Evolutionary conservation across 371 early-diverging fungal species (phyloP), one percentile per base, ranked within the genome.

Genomic region (Actinomucor elegans): DNA sequence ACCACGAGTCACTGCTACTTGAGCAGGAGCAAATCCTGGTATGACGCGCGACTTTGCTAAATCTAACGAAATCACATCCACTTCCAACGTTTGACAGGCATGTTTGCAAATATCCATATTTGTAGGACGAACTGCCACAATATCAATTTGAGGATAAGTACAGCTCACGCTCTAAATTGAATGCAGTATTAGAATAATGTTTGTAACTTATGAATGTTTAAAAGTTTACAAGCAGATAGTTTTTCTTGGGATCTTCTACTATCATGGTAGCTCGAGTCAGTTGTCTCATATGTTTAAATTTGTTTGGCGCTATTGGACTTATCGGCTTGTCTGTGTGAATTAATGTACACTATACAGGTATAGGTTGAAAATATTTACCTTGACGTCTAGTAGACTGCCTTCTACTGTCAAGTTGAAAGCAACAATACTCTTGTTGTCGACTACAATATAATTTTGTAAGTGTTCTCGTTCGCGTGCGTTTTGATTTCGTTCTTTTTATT

Each of bases 21-120:
- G 93, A 49, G 73, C 83, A 71, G 72, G 84, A 85, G 15, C 90
- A 85, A 61, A 96, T 59, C 46, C 91, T 69, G 59, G 83, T 49
- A 65, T 23, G 7, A 47, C 50, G n/a, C 42, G 58, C 18, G 59
- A 41, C 24, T 48, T 38, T 1, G 82, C 77, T 65, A 93, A 69
- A 67, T 96, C 95, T 18, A 97, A 63, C 9, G 94, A 86, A 26
- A 98, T 94, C 40, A 98, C 74, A 63, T 98, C 98, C 14, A 92
- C 75, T 17, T 93, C 93, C 37, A 86, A 77, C 15, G 81, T 76
- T 33, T 79, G 73, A 67, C 94, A 93, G 2, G 93, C 93, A 14
- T 81, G 73, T 41, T 84, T 84, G 52, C 96, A 84, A 2, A 84
- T 66, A 56, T 93, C 92, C 37, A 93, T 89, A 23, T 68, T 81